Percentiles rank a stretch among this genome's conserved stretches.
Evolutionary conservation across 176 grass and related monocot genomes (phyloP).

Genomic region (Themeda triandra): DNA sequence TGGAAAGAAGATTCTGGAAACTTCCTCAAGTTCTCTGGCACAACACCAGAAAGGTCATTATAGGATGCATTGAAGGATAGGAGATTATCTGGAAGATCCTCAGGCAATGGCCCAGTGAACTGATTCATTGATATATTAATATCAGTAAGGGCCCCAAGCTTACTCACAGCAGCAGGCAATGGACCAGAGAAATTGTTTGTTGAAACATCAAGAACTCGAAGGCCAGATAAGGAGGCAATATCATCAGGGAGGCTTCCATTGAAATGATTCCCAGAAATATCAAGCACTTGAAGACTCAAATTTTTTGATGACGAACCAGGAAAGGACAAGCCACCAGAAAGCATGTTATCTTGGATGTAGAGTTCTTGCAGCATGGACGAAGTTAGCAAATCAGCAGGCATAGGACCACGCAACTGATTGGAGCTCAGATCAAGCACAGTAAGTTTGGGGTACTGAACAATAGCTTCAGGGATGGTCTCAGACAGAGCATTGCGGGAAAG

Average conservation of each 20-base stretch:
- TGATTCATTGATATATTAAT: conserved; percentile 81
- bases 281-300: conserved; percentile 68
- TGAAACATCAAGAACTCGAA: conserved; percentile 77
- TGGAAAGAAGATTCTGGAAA: conserved; percentile 99
- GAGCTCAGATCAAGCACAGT: conserved; percentile 82
- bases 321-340: conserved; percentile 60
- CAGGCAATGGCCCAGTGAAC: conserved; percentile 73
- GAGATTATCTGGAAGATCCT: conserved; percentile 62
- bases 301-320: conserved; percentile 52
- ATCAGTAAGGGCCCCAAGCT: conserved; percentile 61
- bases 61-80: conserved; percentile 81
- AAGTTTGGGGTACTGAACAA: conserved; percentile 82
- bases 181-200: conserved; percentile 82
- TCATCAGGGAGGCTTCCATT: conserved; percentile 80
- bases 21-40: conserved; percentile 83
- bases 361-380: conserved; percentile 83
- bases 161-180: conserved; percentile 58
- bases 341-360: conserved; percentile 68
- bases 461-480: conserved; percentile 56
- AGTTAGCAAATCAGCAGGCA: conserved; percentile 57
- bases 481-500: conserved; percentile 77
- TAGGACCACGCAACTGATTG: conserved; percentile 68
- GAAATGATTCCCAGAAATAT: conserved; percentile 83
- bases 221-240: conserved; percentile 59
- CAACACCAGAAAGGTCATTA: conserved; percentile 88